Evolutionary conservation across 805 yeast genomes (phyloP).

Genomic region (Kazachstania kunashirensis): DNA sequence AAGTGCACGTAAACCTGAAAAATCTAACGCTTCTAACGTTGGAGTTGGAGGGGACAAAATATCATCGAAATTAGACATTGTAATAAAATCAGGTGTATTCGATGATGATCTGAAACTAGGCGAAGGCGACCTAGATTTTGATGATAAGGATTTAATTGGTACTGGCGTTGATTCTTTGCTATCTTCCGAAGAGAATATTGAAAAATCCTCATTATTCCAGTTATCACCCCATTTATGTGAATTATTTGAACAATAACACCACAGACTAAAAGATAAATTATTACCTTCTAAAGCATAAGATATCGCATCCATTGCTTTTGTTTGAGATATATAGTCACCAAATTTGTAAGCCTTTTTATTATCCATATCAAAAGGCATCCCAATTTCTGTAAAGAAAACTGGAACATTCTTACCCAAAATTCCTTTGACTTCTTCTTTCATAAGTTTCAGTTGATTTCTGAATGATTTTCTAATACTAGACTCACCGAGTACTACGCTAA

Average conservation of each 20-base stretch:
- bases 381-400: conserved; percentile 82
- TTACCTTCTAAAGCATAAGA: conserved; percentile 69
- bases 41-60: conserved; percentile 8
- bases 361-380: conserved; percentile 96
- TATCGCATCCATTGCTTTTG: conserved; percentile 75
- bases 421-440: conserved; percentile 53
- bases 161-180: background rate
- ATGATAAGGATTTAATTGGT: too few relatives aligned
- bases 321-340: conserved; percentile 67
- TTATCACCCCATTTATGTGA: conserved; percentile 79
- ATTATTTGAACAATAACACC: conserved; percentile 75
- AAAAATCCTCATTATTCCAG: conserved; percentile 92
- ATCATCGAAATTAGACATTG: conserved; percentile 4
- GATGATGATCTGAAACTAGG: background rate
- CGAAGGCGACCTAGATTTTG: background rate
- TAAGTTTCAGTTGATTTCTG: conserved; percentile 53
- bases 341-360: conserved; percentile 55
- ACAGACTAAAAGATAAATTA: conserved; percentile 62
- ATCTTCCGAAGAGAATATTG: conserved; percentile 72
- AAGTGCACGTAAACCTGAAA: conserved; percentile 59
- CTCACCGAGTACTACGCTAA: conserved; percentile 78
- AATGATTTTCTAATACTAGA: conserved; percentile 63
- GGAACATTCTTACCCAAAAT: conserved; percentile 60
- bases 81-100: conserved; percentile 4
- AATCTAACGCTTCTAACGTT: conserved; percentile 8